Evolutionary conservation across 208 protist genomes (phyloP), one percentile per base, ranked within the genome.

Genomic region (Leishmania lainsoni): DNA sequence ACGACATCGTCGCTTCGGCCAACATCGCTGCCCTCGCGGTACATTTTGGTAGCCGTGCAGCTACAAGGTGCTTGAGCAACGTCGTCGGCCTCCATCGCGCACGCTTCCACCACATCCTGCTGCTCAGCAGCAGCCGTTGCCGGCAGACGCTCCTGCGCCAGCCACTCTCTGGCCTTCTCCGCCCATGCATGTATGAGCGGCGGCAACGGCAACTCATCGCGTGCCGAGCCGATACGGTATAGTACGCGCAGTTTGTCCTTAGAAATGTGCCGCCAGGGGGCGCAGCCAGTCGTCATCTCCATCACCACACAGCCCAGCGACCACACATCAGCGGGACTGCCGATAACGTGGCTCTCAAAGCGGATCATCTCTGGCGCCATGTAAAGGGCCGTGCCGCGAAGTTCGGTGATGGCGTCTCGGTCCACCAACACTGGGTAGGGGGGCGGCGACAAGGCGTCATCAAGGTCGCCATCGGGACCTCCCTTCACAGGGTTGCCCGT

Each of bases 281-380:
- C 83, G 71, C 77, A 80, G 45, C 95, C 93, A 45, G 90, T 95
- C 49, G 90, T 83, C 76, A 97, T 87, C 84, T 98, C 91, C 89
- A 97, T 93, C 74, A 95, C 87, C 3, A 94, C 90, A 72, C 95
- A 98, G 8, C 93, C 95, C 9, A 98, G 70, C 2, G 92, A 90
- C 94, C 95, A 98, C 26, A 97, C 82, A 81, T 98, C 95, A 0
- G 92, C 90, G 20, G 90, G 79, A 74, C 81, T 93, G 65, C 91
- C 92, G 54, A 90, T 92, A 6, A 76, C 79, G 26, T 87, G 54
- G 48, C 87, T 81, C 81, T 96, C 93, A 63, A 96, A 93, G 69
- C 87, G 83, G 71, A 97, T 92, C 86, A 94, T 90, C 87, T 98
- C 91, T 5, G 94, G 94, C 17, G 94, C 87, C 93, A 97, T 95